These are phyloP conservation scores for Vicia sativa DNA, from an alignment of 306 rosid species.

Conservation along the genomic window DNA sequence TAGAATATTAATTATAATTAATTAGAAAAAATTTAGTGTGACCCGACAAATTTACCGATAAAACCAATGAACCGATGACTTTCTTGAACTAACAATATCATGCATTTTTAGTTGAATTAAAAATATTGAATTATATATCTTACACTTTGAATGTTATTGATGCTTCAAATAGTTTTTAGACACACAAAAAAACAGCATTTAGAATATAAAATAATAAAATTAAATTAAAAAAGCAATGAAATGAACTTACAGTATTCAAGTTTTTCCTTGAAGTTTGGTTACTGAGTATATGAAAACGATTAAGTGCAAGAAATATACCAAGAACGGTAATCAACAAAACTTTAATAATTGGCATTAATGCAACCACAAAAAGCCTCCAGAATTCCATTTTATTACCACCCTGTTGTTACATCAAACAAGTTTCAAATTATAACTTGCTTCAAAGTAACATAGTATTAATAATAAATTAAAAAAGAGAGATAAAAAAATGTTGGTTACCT, in stretches of 20 bases:
- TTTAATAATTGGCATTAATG: constrained; percentile 51
- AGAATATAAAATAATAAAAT: not conserved
- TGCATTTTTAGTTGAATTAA: too few species aligned
- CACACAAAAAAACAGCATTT: not conserved
- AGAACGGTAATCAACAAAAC: constrained; percentile 43
- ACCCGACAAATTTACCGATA: too few species aligned
- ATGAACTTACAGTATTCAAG: constrained; percentile 39
- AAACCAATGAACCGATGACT: too few species aligned
- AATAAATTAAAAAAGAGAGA: not conserved
- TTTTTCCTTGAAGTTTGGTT: constrained; percentile 40
- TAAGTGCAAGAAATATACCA: constrained; percentile 44
- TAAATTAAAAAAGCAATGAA: not conserved
- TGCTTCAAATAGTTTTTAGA: too few species aligned
- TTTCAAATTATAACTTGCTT: too few species aligned
- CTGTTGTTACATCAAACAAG: constrained; percentile 7
- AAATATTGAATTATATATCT: too few species aligned
- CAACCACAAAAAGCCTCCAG: constrained; percentile 46
- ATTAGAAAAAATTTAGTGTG: too few species aligned
- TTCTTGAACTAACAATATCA: too few species aligned
- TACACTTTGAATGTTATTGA: too few species aligned
- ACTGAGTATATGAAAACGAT: constrained; percentile 40
- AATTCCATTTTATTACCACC: constrained; percentile 35
- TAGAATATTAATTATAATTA: too few species aligned
- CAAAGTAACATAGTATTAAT: too few species aligned
- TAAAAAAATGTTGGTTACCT: not conserved